phyloP scores from a whole-genome alignment of 23 red algal species.

The Rhodosorus marinus region DNA sequence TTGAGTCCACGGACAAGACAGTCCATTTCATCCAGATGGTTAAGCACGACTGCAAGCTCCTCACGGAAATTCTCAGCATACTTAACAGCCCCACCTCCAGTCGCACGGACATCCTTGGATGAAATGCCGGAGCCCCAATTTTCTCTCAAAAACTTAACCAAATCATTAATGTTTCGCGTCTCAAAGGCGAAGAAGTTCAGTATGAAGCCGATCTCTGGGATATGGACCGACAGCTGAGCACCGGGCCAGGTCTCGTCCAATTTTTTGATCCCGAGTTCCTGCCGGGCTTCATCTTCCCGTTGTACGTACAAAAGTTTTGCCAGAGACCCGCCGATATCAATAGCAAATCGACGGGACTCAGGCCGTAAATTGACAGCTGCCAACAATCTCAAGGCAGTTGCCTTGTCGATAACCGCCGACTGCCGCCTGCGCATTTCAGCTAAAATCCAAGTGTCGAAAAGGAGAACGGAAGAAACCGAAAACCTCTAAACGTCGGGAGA shows the following conservation, averaged over 20 bases:
- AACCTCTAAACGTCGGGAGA: no score
- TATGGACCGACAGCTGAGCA: conserved; percentile 40
- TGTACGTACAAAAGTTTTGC: conserved; percentile 94
- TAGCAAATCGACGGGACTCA: conserved; percentile 60
- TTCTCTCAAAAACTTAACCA: conserved; percentile 47
- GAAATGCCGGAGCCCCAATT: conserved; percentile 19
- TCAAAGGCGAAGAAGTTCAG: conserved; percentile 92
- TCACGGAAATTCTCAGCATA: conserved; percentile 50
- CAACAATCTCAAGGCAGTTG: conserved; percentile 54
- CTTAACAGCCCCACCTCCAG: conserved; percentile 86
- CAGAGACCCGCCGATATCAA: conserved; percentile 89
- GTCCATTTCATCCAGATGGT: conserved; percentile 65
- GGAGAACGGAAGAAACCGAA: no score
- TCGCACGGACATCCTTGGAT: conserved; percentile 41
- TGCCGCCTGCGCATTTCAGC: no score
- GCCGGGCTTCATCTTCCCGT: neutral
- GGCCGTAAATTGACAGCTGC: conserved; percentile 49
- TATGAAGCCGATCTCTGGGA: conserved; percentile 46
- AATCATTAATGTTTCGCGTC: conserved; percentile 66
- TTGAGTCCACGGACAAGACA: conserved; percentile 82
- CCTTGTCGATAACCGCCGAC: conserved; percentile 29
- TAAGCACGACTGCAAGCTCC: conserved; percentile 50
- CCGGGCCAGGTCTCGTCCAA: conserved; percentile 27
- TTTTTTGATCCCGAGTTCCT: conserved; percentile 33
- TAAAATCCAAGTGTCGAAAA: no score